Base-by-base conservation (phyloP, 805 yeast genomes). In the Starmerella potacharoeniae region DNA sequence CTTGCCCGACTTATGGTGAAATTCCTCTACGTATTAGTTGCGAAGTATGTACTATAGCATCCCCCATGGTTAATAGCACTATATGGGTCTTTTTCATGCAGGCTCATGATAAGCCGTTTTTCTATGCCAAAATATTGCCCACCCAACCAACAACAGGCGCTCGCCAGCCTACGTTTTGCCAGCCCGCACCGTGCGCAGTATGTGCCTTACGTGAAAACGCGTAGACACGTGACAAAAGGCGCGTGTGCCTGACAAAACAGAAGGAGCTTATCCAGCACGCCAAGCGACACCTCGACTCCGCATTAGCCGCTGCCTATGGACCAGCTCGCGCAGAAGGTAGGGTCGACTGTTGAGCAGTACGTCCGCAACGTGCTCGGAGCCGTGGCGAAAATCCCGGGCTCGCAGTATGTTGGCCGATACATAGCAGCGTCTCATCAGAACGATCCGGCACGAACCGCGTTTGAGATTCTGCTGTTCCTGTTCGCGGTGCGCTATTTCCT, bases 391-490 rank as follows among this genome's bases (percentile, higher is more conserved):
- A 51, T 74, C 34, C 77, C 77, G 2, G 77, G 77, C 11, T 70
- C 76, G 10, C 57, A 66, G 11, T 67, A 71, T 37, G 57, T 71
- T 17, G 64, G 67, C 54, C 68, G 89, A 55, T 93, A 93, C 69
- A 83, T 93, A 64, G 77, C 76, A 60, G 82, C 89, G 11, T 88
- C 97, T 2, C 90, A 90, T 68, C 89, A 88, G 68, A 81, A 93
- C 69, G 98, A 93, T 68, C 98, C 98, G 1, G 77, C 88, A 57
- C 79, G 98, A 64, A 86, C 97, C 0, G 65, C 87, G 7, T 75
- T 93, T 53, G 98, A 93, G 71, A 68, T 85, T 39, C 73, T 82
- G 16, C 75, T 93, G 62, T 78, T 89, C 36, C 67, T 89, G 13
- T 85, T 90, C 68, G 97, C 96, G 4, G 73, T 89, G 57, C 77